Conservation (phyloP, 2,329 filamentous ascomycete species). For the Diaporthe nobilis region DNA sequence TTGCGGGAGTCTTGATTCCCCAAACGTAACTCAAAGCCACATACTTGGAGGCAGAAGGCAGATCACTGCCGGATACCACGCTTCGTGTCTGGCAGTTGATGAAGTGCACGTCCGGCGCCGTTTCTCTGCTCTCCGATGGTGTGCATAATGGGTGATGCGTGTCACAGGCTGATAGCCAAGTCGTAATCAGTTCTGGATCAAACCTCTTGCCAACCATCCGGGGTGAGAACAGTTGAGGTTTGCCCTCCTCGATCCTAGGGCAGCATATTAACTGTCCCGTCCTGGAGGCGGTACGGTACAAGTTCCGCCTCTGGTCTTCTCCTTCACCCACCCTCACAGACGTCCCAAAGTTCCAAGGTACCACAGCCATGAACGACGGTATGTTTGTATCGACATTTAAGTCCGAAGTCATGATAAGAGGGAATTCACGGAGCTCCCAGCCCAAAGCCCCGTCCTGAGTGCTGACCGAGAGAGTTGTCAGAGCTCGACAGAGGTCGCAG, state of each 20-base stretch:
- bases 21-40: neutral
- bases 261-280: neutral
- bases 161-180: neutral
- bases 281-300: neutral
- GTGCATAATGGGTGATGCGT: neutral
- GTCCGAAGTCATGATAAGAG: neutral
- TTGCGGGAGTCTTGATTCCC: neutral
- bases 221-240: neutral
- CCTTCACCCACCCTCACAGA: neutral
- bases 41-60: neutral
- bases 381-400: neutral
- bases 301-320: neutral
- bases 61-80: neutral
- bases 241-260: neutral
- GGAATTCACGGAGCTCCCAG: neutral
- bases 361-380: neutral
- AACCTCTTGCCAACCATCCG: neutral
- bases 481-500: neutral
- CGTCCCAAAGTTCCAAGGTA: neutral
- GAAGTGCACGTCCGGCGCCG: neutral
- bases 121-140: neutral
- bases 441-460: neutral
- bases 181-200: neutral
- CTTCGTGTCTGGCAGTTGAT: neutral
- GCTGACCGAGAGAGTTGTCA: neutral